Percentiles rank a stretch among this genome's conserved stretches.
Conservation (phyloP, 2,329 filamentous ascomycete genomes). For the Pseudocercospora fijiensis region DNA sequence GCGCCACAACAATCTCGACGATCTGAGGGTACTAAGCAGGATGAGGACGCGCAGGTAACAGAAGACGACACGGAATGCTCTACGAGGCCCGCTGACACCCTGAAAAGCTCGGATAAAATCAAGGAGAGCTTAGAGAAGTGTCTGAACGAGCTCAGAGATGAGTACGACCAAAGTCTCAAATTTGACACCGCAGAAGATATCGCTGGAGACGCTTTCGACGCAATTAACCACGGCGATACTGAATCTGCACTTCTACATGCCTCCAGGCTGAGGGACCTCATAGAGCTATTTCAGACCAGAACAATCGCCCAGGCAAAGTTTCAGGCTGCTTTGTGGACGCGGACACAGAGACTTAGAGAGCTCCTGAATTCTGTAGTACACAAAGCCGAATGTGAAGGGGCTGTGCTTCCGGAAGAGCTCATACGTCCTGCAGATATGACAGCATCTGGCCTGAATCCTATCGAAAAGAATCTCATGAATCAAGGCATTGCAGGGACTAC, state of each 20-base stretch:
- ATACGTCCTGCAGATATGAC: not conserved
- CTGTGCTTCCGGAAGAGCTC: not conserved
- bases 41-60: not conserved
- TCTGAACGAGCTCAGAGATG: not conserved
- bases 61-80: not conserved
- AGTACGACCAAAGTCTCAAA: not conserved
- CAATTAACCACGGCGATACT: not conserved
- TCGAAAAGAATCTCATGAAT: not conserved
- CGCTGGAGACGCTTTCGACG: not conserved
- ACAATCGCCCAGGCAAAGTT: not conserved
- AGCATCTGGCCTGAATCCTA: not conserved
- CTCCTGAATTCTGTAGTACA: not conserved
- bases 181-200: too few species aligned
- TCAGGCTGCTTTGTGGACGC: not conserved
- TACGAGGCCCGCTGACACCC: not conserved
- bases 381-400: not conserved
- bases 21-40: not conserved
- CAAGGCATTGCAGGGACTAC: not conserved
- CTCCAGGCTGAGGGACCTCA: not conserved
- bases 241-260: not conserved
- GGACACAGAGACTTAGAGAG: not conserved
- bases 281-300: not conserved
- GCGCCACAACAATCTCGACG: too few species aligned
- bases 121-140: not conserved
- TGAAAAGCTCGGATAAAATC: not conserved